Evolutionary conservation across 1,284 basidiomycete genomes (phyloP).

Genomic region (Phellopilus nigrolimitatus): DNA sequence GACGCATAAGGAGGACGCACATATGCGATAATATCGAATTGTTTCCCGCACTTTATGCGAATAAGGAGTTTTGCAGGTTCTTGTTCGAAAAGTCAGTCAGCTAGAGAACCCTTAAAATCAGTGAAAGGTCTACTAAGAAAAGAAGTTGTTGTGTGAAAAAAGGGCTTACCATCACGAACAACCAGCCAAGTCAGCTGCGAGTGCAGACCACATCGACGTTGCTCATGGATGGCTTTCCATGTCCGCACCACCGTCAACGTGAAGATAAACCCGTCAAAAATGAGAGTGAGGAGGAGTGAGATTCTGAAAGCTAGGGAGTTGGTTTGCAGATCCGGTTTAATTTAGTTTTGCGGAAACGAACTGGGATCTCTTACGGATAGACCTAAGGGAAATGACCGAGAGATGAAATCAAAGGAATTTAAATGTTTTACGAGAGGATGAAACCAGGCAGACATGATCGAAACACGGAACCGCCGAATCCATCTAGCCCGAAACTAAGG

Average conservation of each 20-base stretch:
- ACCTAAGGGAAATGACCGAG: not conserved
- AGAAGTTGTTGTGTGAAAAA: not conserved
- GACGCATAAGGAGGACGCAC: constrained; percentile 1
- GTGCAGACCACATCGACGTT: not conserved
- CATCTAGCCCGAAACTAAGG: constrained; percentile 2
- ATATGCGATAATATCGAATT: constrained; percentile 16
- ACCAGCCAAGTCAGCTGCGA: constrained; percentile 2
- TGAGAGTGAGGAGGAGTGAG: not conserved
- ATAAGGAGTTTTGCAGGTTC: not conserved
- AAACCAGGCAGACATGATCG: constrained; percentile 11
- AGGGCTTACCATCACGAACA: constrained; percentile 15
- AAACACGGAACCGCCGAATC: not conserved
- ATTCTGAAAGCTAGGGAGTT: constrained; percentile 1
- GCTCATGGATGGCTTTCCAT: not conserved
- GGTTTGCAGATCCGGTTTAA: not conserved
- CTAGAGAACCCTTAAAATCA: not conserved
- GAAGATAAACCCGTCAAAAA: constrained; percentile 14
- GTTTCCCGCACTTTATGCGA: constrained; percentile 15
- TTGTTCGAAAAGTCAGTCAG: not conserved
- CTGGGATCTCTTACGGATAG: not conserved
- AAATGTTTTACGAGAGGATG: not conserved
- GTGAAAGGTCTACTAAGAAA: not conserved
- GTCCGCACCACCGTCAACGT: constrained; percentile 11
- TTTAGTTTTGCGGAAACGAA: not conserved
- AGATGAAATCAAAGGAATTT: not conserved